Base-by-base conservation (phyloP, 306 rosid species). In the Canavalia gladiata region DNA sequence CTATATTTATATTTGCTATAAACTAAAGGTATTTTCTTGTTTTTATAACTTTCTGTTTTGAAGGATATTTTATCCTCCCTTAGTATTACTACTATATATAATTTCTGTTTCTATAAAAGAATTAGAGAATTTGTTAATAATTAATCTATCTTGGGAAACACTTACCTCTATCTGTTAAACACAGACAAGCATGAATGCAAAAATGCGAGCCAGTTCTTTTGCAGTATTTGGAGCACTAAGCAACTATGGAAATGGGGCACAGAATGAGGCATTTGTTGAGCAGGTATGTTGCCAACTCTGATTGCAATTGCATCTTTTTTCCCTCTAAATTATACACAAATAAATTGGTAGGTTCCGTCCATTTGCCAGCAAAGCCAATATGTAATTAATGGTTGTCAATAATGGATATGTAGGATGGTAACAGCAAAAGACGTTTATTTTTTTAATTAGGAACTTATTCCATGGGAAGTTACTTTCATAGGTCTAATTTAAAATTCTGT, bases 191-290 rank as follows among this genome's bases (percentile, higher is more conserved):
- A 74, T 87, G 92, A 85, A 90, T 72, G 59, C 87, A 25, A 90
- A 86, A 85, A 95, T 95, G 95, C 91, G 97, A 74, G 94, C 95
- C 80, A 89, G 87, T 88, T 97, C 97, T 74, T 95, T 91, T 82
- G 92, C 97, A 29, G 97, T 93, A 63, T 93, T 95, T 90, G 99
- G 99, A 80, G 90, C 87, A 42, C 91, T 95, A 57, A 88, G 95
- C 87, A 90, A 67, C 73, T 93, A 86, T 72, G 97, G 95, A 80
- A 81, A 60, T 41, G 91, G 97, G 76, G 78, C 85, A 65, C 97
- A 84, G 76, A 88, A 77, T 34, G 99, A 95, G 84, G 86, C 92
- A 49, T 95, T 91, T 89, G 84, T 91, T 72, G 99, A 95, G 94
- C 99, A 93, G 99, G 99, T 93, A 60, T 77, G 68, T 81, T 74